A percentile compares a stretch with the other conserved stretches of the same genome.
Evolutionary conservation across 106 monocot genomes (phyloP).

Genomic region (Dioscorea dumetorum): DNA sequence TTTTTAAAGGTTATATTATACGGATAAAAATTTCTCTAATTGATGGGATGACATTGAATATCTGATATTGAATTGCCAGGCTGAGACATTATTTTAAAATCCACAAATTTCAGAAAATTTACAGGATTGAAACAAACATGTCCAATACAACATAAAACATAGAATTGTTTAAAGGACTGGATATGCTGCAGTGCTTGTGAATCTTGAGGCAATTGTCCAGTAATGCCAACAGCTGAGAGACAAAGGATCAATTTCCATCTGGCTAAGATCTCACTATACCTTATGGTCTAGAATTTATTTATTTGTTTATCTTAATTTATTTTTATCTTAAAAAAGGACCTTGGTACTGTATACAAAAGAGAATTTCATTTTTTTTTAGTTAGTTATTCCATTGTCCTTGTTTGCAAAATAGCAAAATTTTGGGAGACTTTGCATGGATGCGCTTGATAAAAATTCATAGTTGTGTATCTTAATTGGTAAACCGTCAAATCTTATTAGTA

Average conservation of each 20-base stretch:
- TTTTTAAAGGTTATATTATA: no score
- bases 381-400: no score
- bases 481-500: no score
- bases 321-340: not conserved
- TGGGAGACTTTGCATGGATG: no score
- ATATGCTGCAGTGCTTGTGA: not conserved
- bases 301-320: not conserved
- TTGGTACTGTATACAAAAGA: not conserved
- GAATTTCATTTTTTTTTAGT: not conserved
- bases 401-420: no score
- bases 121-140: not conserved
- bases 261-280: not conserved
- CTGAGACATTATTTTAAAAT: not conserved
- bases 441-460: no score
- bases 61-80: not conserved
- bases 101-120: not conserved
- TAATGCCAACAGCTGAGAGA: not conserved
- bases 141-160: not conserved
- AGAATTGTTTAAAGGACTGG: not conserved
- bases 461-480: no score
- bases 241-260: constrained; percentile 4
- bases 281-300: not conserved
- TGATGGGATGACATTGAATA: no score
- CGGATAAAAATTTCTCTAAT: no score
- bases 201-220: not conserved